These are phyloP conservation scores for Rhynchosporium secalis DNA, from an alignment of 2,329 filamentous ascomycete genomes.

Conservation along the genomic window DNA sequence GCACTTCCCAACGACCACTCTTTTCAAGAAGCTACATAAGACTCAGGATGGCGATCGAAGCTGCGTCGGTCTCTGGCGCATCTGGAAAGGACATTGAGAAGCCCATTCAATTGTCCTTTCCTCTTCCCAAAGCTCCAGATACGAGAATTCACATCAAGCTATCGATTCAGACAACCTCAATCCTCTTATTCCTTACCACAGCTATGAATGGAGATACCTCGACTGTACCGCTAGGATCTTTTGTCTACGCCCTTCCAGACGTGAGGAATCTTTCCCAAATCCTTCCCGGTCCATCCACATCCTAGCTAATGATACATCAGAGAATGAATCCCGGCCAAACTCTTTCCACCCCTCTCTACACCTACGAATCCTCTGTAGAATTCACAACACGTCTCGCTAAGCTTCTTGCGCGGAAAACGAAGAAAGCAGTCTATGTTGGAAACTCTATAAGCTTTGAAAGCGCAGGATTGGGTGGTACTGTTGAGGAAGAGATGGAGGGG, in stretches of 20 bases:
- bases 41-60: conserved; percentile 22
- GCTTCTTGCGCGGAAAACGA: conserved; percentile 71
- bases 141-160: conserved; percentile 62
- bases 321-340: conserved; percentile 54
- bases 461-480: conserved; percentile 72
- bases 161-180: conserved; percentile 56
- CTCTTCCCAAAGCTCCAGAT: conserved; percentile 59
- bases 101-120: conserved; percentile 54
- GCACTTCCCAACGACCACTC: neutral
- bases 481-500: conserved; percentile 93
- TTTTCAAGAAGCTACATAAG: neutral
- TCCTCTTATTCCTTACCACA: conserved; percentile 63
- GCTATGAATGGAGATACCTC: conserved; percentile 53
- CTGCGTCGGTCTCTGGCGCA: neutral
- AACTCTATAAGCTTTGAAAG: conserved; percentile 79
- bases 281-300: neutral
- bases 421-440: conserved; percentile 82
- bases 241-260: conserved; percentile 91
- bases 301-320: conserved; percentile 30
- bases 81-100: conserved; percentile 3
- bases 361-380: conserved; percentile 74
- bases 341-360: conserved; percentile 77
- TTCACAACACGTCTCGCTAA: conserved; percentile 85
- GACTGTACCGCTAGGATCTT: conserved; percentile 71
- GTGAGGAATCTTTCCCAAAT: conserved; percentile 48